These are phyloP conservation scores for Crotalaria pallida DNA, from an alignment of 306 rosid genomes.

Conservation along the genomic window DNA sequence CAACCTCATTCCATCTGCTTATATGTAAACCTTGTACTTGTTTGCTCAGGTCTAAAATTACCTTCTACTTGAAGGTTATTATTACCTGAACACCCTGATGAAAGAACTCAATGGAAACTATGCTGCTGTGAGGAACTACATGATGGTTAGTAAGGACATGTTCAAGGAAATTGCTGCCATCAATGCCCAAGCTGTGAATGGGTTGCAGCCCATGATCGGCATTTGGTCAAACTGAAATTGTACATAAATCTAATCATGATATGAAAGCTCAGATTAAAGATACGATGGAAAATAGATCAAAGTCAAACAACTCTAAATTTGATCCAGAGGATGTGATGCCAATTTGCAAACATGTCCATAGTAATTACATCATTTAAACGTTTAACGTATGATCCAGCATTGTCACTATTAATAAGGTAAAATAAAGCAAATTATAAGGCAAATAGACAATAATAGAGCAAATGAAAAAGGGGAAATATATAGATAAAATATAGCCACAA, in stretches of 20 bases:
- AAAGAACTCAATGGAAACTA: neutral
- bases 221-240: too few species aligned
- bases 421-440: neutral
- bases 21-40: conserved; percentile 94
- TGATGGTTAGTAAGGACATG: neutral
- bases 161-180: neutral
- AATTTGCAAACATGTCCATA: neutral
- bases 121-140: neutral
- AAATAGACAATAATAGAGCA: neutral
- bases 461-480: neutral
- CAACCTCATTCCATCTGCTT: conserved; percentile 89
- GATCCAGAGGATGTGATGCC: conserved; percentile 1
- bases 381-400: neutral
- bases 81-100: neutral
- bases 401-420: neutral
- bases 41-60: conserved; percentile 84
- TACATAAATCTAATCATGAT: conserved; percentile 4
- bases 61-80: neutral
- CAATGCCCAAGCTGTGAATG: neutral
- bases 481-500: neutral
- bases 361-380: neutral
- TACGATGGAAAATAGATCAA: conserved; percentile 11
- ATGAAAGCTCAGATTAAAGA: conserved; percentile 3
- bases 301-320: neutral
- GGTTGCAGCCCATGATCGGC: neutral